Conservation (phyloP, 768 basidiomycete species). For the Tricholoma terreum region DNA sequence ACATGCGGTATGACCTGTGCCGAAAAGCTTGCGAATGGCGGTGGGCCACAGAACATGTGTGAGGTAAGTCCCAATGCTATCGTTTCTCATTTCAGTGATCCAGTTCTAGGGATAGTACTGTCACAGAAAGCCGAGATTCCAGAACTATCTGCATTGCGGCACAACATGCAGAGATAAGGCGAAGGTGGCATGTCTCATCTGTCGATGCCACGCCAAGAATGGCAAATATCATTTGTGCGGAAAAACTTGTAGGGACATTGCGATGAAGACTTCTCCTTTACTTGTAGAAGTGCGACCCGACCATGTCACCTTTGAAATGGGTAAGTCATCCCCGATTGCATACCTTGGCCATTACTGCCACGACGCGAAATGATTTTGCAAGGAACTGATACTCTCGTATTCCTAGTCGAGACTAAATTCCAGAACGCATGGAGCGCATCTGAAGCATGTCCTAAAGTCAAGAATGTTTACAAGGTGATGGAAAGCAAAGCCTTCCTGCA, state of each 20-base stretch:
- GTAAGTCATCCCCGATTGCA: not conserved
- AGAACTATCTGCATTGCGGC: slow-evolving; percentile 22
- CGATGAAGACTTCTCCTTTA: slow-evolving; percentile 5
- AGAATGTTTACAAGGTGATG: slow-evolving; percentile 15
- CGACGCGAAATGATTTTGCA: slow-evolving; percentile 8
- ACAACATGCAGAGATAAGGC: slow-evolving; percentile 22
- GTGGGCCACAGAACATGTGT: slow-evolving; percentile 14
- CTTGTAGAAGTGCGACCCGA: slow-evolving; percentile 7
- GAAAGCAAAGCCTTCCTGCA: not conserved
- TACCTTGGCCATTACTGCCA: not conserved
- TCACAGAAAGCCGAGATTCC: slow-evolving; percentile 16
- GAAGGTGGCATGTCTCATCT: slow-evolving; percentile 2
- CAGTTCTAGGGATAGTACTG: slow-evolving; percentile 15
- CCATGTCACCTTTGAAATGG: slow-evolving; percentile 5
- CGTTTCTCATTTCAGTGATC: not conserved
- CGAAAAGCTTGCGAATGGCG: slow-evolving; percentile 10
- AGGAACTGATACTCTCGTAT: slow-evolving; percentile 6
- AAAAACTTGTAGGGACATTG: not conserved
- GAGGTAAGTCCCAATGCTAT: slow-evolving; percentile 12
- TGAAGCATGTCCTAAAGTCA: slow-evolving; percentile 8
- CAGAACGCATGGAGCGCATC: not conserved
- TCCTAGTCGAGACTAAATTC: not conserved
- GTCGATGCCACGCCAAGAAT: not conserved
- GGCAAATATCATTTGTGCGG: slow-evolving; percentile 1
- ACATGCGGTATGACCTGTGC: slow-evolving; percentile 23